Conservation (phyloP, 2,329 filamentous ascomycete species). For the Fonsecaea pugnacius region DNA sequence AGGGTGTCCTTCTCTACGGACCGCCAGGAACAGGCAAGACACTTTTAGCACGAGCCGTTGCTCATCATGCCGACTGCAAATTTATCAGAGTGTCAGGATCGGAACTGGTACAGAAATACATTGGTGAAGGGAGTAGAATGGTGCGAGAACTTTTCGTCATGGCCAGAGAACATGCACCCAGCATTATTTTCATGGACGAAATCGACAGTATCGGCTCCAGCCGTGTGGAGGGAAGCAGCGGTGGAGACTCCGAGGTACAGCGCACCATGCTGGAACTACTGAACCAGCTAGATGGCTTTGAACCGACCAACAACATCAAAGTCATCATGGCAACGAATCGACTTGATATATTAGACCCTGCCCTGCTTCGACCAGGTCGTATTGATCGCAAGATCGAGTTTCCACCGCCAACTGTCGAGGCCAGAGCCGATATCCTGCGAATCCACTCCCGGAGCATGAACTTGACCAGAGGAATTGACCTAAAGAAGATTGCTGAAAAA, state of each 20-base stretch:
- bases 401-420: constrained; percentile 93
- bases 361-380: constrained; percentile 89
- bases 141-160: constrained; percentile 99
- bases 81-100: constrained; percentile 97
- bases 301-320: constrained; percentile 99
- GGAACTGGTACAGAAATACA: constrained; percentile 98
- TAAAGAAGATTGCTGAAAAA: constrained; percentile 98
- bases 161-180: constrained; percentile 96
- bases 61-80: constrained; percentile 98
- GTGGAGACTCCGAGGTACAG: constrained; percentile 96
- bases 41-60: constrained; percentile 88
- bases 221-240: constrained; percentile 91
- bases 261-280: constrained; percentile 97
- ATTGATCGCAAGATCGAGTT: constrained; percentile 99
- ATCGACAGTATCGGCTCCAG: constrained; percentile 99
- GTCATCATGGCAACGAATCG: constrained; percentile 99
- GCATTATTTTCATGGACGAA: constrained; percentile 99
- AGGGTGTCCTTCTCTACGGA: constrained; percentile 94
- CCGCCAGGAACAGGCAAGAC: constrained; percentile 98
- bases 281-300: constrained; percentile 98
- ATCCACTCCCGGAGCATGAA: constrained; percentile 99
- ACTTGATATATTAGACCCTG: constrained; percentile 94
- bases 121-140: constrained; percentile 97
- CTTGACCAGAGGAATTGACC: constrained; percentile 92
- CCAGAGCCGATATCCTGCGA: constrained; percentile 92